Evolutionary conservation across 352 stramenopile species (phyloP).

Genomic region (Pythium sp.): DNA sequence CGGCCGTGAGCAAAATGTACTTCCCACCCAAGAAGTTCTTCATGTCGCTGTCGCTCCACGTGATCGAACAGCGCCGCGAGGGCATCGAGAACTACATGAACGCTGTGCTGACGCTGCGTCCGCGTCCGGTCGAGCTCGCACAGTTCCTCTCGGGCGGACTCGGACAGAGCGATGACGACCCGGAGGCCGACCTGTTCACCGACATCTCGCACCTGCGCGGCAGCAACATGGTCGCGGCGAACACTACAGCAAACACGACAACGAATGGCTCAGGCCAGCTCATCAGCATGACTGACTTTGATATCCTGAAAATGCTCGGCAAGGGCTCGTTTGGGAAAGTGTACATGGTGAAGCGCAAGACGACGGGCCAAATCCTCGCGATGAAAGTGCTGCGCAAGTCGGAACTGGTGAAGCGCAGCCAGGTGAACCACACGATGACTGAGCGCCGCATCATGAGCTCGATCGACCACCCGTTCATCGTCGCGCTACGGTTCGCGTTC

Average conservation of each 20-base stretch:
- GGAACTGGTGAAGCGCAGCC: slow-evolving; percentile 86
- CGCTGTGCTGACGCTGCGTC: slow-evolving; percentile 64
- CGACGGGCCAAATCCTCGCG: slow-evolving; percentile 62
- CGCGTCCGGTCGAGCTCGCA: slow-evolving; percentile 62
- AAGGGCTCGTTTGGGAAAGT: slow-evolving; percentile 98
- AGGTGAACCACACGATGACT: slow-evolving; percentile 88
- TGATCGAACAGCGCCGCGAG: slow-evolving; percentile 83
- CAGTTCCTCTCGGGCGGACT: slow-evolving; percentile 57
- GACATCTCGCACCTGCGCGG: slow-evolving; percentile 26
- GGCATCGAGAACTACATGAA: slow-evolving; percentile 85
- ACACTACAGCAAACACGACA: neutral
- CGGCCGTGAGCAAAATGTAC: slow-evolving; percentile 74
- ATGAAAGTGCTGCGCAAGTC: slow-evolving; percentile 89
- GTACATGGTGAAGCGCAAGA: slow-evolving; percentile 93
- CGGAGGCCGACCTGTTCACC: slow-evolving; percentile 45
- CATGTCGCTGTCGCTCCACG: slow-evolving; percentile 80
- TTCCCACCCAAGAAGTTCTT: slow-evolving; percentile 89
- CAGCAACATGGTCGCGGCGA: neutral
- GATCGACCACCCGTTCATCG: slow-evolving; percentile 96
- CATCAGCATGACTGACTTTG: slow-evolving; percentile 89
- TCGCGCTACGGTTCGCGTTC: slow-evolving; percentile 92
- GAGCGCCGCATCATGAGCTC: slow-evolving; percentile 88
- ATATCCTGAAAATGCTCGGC: slow-evolving; percentile 97
- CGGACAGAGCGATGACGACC: slow-evolving; percentile 54
- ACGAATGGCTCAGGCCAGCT: slow-evolving; percentile 12